These are phyloP conservation scores for Tillandsia leiboldiana DNA, from an alignment of 176 grass and related monocot genomes.

Conservation along the genomic window DNA sequence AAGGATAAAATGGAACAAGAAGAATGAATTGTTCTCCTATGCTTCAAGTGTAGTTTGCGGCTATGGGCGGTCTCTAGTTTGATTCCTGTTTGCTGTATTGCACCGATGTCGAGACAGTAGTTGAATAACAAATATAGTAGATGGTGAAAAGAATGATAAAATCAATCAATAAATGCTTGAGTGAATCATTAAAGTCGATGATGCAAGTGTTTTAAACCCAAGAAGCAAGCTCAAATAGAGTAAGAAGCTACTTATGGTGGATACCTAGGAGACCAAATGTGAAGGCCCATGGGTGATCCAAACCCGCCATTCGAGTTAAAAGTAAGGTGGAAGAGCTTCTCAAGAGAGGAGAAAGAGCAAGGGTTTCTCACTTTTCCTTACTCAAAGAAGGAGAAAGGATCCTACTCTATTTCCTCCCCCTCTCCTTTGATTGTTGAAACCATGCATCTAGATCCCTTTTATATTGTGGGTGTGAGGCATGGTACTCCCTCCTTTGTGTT, in stretches of 20 bases:
- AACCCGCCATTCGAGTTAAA: conserved; percentile 16
- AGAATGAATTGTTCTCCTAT: too few relatives aligned
- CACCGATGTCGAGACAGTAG: background rate
- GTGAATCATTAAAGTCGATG: background rate
- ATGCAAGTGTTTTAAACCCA: background rate
- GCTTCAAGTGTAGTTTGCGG: too few relatives aligned
- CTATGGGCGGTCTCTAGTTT: too few relatives aligned
- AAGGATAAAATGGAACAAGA: background rate
- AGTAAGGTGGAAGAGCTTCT: conserved; percentile 18
- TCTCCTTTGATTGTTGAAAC: background rate
- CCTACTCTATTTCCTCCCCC: background rate
- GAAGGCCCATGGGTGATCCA: conserved; percentile 52
- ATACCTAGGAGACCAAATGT: conserved; percentile 71
- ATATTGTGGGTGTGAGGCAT: conserved; percentile 19
- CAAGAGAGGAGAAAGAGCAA: conserved; percentile 14
- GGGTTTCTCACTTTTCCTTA: conserved; percentile 21
- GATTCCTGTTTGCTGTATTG: too few relatives aligned
- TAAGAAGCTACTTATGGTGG: background rate
- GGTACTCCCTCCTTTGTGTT: background rate
- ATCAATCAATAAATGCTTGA: background rate
- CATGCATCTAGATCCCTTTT: conserved; percentile 2
- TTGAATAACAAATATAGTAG: background rate
- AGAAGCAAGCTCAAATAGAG: background rate
- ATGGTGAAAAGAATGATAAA: background rate
- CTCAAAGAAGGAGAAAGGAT: conserved; percentile 9